A percentile compares a stretch with the other conserved stretches of the same genome.
phyloP scores from a whole-genome alignment of 495 filamentous ascomycete species.

The Lophiostoma macrostomum region DNA sequence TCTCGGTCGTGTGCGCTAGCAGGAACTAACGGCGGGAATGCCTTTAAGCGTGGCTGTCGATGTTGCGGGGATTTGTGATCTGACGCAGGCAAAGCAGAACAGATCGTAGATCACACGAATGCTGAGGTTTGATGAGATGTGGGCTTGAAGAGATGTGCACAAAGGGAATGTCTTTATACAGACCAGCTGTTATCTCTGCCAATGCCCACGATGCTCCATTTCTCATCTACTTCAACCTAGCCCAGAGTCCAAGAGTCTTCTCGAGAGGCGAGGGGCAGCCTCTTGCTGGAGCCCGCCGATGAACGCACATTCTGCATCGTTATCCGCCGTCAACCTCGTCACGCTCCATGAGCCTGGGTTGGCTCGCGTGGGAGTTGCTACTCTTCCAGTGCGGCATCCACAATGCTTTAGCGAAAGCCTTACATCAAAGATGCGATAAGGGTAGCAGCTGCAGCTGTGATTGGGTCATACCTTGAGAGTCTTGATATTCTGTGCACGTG shows the following conservation, averaged over 20 bases:
- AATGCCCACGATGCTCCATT: slow-evolving; percentile 21
- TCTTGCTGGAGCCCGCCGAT: slow-evolving; percentile 25
- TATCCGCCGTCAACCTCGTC: slow-evolving; percentile 16
- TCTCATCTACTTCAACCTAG: slow-evolving; percentile 10
- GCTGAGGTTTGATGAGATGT: background rate
- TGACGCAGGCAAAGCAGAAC: slow-evolving; percentile 13
- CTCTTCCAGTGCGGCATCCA: background rate
- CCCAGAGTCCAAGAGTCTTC: background rate
- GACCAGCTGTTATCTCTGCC: slow-evolving; percentile 23
- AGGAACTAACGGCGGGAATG: slow-evolving; percentile 8
- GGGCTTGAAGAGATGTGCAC: background rate
- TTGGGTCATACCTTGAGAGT: slow-evolving; percentile 14
- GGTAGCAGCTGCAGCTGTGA: background rate
- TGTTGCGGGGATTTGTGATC: slow-evolving; percentile 25
- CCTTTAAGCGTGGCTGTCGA: slow-evolving; percentile 22
- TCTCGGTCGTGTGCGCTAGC: slow-evolving; percentile 20
- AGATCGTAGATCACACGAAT: slow-evolving; percentile 14
- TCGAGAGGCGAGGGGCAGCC: background rate
- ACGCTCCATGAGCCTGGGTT: slow-evolving; percentile 11
- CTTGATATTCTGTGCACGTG: slow-evolving; percentile 4
- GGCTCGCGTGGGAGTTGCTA: slow-evolving; percentile 2
- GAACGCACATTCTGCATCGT: slow-evolving; percentile 18
- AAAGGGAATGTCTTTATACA: slow-evolving; percentile 3
- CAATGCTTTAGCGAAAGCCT: slow-evolving; percentile 21
- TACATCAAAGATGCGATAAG: slow-evolving; percentile 20